Evolutionary conservation across 108 stramenopile genomes (phyloP).

Genomic region (Pseudonitzschia multiseries): DNA sequence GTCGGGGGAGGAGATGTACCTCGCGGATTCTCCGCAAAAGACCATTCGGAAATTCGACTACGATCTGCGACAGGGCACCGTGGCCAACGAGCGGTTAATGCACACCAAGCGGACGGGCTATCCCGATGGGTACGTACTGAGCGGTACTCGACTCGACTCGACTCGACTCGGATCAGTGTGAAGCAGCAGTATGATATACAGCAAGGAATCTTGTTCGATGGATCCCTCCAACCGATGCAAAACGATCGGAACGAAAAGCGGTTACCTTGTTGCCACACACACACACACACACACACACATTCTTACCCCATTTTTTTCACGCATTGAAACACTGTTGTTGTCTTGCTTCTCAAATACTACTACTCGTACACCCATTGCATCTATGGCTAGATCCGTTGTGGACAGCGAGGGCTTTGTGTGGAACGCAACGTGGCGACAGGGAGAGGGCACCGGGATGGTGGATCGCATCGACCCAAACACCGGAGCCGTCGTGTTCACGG

Average conservation of each 20-base stretch:
- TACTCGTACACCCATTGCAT: too few relatives aligned
- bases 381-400: constrained; percentile 31
- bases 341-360: too few relatives aligned
- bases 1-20: constrained; percentile 40
- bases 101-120: constrained; percentile 29
- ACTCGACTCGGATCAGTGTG: too few relatives aligned
- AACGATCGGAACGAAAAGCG: too few relatives aligned
- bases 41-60: constrained; percentile 38
- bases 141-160: too few relatives aligned
- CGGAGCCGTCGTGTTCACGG: constrained; percentile 42
- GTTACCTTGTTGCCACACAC: too few relatives aligned
- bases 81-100: constrained; percentile 18
- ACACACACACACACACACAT: too few relatives aligned
- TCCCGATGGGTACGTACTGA: constrained; percentile 40
- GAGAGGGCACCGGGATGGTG: constrained; percentile 34
- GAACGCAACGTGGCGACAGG: constrained; percentile 52
- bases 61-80: constrained; percentile 19
- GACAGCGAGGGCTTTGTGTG: constrained; percentile 50
- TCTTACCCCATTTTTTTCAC: too few relatives aligned
- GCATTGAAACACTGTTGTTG: too few relatives aligned
- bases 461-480: constrained; percentile 41
- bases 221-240: too few relatives aligned
- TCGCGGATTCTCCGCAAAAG: constrained; percentile 43
- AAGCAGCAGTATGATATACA: too few relatives aligned
- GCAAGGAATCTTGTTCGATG: too few relatives aligned